Base-by-base conservation (phyloP, 202 grass and related monocot genomes). In the Elaeis oleifera region DNA sequence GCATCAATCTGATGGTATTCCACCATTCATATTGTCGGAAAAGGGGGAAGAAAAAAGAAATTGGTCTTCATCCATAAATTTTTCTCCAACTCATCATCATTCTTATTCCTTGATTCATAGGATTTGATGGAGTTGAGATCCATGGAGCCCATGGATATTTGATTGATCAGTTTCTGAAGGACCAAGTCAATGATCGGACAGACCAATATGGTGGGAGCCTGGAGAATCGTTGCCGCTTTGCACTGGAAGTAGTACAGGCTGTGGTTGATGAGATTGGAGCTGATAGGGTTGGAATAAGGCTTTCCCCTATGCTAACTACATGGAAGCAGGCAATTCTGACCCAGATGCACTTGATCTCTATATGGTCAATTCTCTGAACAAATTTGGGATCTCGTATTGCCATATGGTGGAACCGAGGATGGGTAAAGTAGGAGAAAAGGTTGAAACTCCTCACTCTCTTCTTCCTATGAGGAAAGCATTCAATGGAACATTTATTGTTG, bases 91-190 rank as follows among this genome's bases (percentile, higher is more conserved):
- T 44, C 13, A 44, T 13, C 6, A 56, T 18, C 22, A 44, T 29
- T 29, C 28, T 60, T 61, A 44, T 51, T 2, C 5, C 48, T 5
- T 77, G 56, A 22, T 65, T 3, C 65, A 53, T 70, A 95, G 89
- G 85, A 51, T 89, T 95, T 68, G 89, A 89, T 72, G 89, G 89
- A 50, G 81, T 95, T 70, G 89, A 95, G 73, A 89, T 95, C 50
- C 89, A 95, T 75, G 81, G 81, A 51, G 76, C 82, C 51, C 76
- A 95, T 51, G 85, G 82, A 63, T 95, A 83, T 63, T 85, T 95
- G 77, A 85, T 95, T 20, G 89, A 95, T 67, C 89, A 95, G 31
- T 95, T 95, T 76, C 61, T 95, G 31, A 89, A 88, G 60, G 89
- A 85, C 59, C 65, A 70, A 78, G 76, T 85, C 58, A 83, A 95